Evolutionary conservation across 768 basidiomycete species (phyloP), one percentile per base, ranked within the genome.

Genomic region (Pleurotus tuoliensis): DNA sequence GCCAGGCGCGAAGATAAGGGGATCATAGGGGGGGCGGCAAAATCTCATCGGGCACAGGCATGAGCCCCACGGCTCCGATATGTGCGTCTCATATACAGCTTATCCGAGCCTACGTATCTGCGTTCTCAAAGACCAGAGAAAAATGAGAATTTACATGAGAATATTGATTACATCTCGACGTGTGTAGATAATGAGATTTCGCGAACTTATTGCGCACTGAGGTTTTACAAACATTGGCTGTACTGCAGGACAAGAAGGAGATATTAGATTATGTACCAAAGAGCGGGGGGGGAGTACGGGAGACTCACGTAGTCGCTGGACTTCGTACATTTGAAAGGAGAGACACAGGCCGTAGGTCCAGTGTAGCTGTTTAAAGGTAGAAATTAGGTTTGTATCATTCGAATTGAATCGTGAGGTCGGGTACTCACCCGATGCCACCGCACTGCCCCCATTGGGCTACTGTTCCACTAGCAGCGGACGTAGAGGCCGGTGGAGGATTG

Each of bases 371-470:
- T 65, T 39, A 12, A 16, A 20, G 3, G 15, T 15, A 6, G 13
- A 37, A 39, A 41, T 9, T 6, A 16, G 13, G 15, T 25, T 41
- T 34, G 18, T 27, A 16, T 3, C 12, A 47, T 18, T 37, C 40
- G 24, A 12, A 37, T 7, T 49, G 15, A 39, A 34, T 34, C 3
- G 30, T 11, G 30, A 9, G 11, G 9, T 25, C 2, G 8, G 4
- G 27, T 13, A 63, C 71, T 55, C 57, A 73, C 71, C 62, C 67
- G 24, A 59, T 51, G n/a, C 76, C 76, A 41, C 76, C 76, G 40
- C 76, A 77, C 58, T 78, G 76, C 3, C 71, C 78, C 25, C 71
- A 80, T 6, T 77, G 74, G 3, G 68, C 64, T 16, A 72, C 76
- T 30, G 71, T 71, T 5, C 67, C 69, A 5, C 58, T 47, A 25